Evolutionary conservation across 208 protist species (phyloP), one percentile per base, ranked within the genome.

Genomic region (Novymonas esmeraldas): DNA sequence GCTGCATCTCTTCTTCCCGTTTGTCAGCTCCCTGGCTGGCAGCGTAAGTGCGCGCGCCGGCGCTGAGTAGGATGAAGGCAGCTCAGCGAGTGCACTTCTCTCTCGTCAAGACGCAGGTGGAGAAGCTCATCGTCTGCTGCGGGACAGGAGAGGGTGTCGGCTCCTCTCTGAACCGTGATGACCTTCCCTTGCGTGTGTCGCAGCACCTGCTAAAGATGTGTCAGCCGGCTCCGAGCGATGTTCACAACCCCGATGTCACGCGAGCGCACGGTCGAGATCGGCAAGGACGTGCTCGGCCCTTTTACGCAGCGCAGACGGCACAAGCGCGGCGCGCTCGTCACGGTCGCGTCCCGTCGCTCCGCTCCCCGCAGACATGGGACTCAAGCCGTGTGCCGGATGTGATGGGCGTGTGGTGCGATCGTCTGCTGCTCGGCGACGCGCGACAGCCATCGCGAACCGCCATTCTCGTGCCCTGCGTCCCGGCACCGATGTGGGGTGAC

Each of bases 351-450:
- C 63, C 55, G 6, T 28, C 44, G 10, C 54, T 72, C 42, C 85
- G 85, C 24, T 72, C 59, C 42, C 80, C 87, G 39, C 90, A 95
- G 45, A 70, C 54, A 51, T 96, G 90, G 88, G 90, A 94, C 61
- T 90, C 90, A 22, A 76, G 76, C 24, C 73, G 60, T 10, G 82
- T 90, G 36, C 52, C 62, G 7, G 85, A 96, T 64, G 92, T 77
- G 48, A 81, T 83, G 76, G 90, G 90, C 11, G 14, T 83, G 20
- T 96, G 90, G 90, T 94, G 87, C 67, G 90, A 96, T 70, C 79
- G 90, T 14, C 73, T 96, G 34, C 68, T 96, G 11, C 70, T 96
- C 20, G 90, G 90, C 2, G 82, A 85, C 28, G 72, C 78, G 20
- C 70, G 59, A 46, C 51, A 73, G 14, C 90, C 87, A 6, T 58